Base-by-base conservation (phyloP, 2,329 filamentous ascomycete species). In the Talaromyces rugulosus region DNA sequence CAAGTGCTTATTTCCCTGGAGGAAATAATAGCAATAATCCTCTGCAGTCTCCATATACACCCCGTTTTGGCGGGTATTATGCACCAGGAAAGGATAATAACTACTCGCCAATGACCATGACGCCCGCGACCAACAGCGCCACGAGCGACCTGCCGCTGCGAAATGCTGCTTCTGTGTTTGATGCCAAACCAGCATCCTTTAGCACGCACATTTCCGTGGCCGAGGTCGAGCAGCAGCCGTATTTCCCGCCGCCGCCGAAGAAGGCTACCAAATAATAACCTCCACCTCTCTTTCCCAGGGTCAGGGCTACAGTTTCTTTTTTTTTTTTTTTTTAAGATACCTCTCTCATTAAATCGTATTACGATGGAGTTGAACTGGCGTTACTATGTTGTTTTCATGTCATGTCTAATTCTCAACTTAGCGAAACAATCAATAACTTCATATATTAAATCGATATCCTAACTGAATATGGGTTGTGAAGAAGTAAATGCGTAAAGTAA, bases 221-320 rank as follows among this genome's bases (percentile, higher is more conserved):
- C 4, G 56, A 58, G 34, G 36, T 50, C 9, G 58, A 68, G 9
- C 69, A 68, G 9, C 69, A 70, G 51, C 75, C 77, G 64, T 79
- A 79, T 63, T 80, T 80, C 68, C 77, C 77, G 8, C 77, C 77
- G 23, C 77, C 77, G 9, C 77, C 77, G 11, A 78, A 76, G 64
- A 77, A 77, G 66, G 71, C 74, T 52, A 63, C 59, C 36, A 61
- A 63, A 27, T 61, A 53, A 59, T 56, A 23, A 23, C 23, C 23
- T 36, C 33, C n/a, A 51, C 8, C 30, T 27, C 14, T 27, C n/a
- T 34, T 8, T 27, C n/a, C 31, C 11, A 27, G 31, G 31, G 31
- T 33, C 9, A 33, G 31, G 31, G 31, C 11, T 33, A 33, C 31
- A 9, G 8, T 33, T 33, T n/a, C 31, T 31, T 55, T 36, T 55